Base-by-base conservation (phyloP, 139 green algal genomes). In the Microglena sp. region DNA sequence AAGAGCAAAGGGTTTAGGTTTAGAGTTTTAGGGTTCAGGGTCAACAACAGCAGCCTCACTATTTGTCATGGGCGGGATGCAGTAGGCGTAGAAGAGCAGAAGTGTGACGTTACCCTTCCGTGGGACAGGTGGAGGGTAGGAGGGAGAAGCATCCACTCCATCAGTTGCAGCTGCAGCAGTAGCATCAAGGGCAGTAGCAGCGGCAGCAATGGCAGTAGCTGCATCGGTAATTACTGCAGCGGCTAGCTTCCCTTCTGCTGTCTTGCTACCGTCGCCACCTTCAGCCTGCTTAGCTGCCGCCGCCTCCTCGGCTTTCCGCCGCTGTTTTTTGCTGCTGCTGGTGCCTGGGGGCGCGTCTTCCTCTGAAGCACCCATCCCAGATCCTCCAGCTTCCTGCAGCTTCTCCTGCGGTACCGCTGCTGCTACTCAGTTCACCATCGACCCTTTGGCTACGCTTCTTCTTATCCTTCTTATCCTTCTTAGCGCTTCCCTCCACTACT, bases 31-130 rank as follows among this genome's bases (percentile, higher is more conserved):
- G n/a, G n/a, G n/a, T n/a, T n/a, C n/a, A n/a, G n/a, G n/a, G n/a
- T n/a, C n/a, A n/a, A n/a, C n/a, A n/a, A n/a, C n/a, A n/a, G n/a
- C n/a, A n/a, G n/a, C n/a, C n/a, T n/a, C n/a, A n/a, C n/a, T n/a
- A n/a, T n/a, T 60, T 8, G 53, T 60, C 53, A 60, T 60, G 15
- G 53, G 53, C 53, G 53, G 53, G 7, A 60, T 18, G 24, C 53
- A 60, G 53, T 60, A 60, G 8, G 53, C 53, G 31, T 60, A 60
- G 15, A 60, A 60, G n/a, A 60, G 24, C 24, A 60, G 53, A 28
- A 60, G 18, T 15, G 53, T 33, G 18, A 60, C 53, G 24, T 18
- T 60, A 8, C 53, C 53, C 24, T 60, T 60, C 7, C 53, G 53
- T 15, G 53, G 53, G 18, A 26, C 24, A 8, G 53, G 8, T 60